Base-by-base conservation (phyloP, 169 alveolate species). In the Plasmodium fragile region DNA sequence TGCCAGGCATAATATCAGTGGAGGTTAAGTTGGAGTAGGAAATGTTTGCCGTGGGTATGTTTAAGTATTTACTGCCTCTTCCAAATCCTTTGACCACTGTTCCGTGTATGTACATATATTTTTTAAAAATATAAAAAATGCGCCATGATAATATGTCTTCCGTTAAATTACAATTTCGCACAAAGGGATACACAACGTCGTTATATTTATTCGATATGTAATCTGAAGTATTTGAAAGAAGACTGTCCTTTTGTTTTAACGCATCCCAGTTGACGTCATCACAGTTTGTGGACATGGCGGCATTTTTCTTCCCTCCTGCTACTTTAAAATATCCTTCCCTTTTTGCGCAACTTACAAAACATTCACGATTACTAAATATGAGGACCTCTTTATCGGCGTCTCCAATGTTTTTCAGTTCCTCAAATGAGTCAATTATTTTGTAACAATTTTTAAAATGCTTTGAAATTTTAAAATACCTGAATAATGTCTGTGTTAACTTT, bases 1-100 rank as follows among this genome's bases (percentile, higher is more conserved):
- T 89, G 18, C 94, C 94, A 36, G 94, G 94, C 90, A 89, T 89
- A 55, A 89, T 89, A 89, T 89, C 94, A 6, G 78, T 85, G 43
- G 72, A 78, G n/a, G 45, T 59, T 69, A 89, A 22, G 28, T 89
- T 80, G 5, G 91, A n/a, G 71, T 78, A 55, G 30, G 41, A 43
- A 78, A 89, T 89, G 55, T 89, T 89, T 1, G 94, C 94, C 52
- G 94, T 89, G 6, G 94, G 94, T 1, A 89, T 41, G 34, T 89
- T 89, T 43, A 89, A 65, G 43, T 89, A 89, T 80, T 89, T 89
- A 78, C 94, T 89, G 16, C 94, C 94, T 41, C 94, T 55, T 11
- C 94, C 94, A 78, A 79, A 89, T 28, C 94, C 94, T 36, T 89
- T 89, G 34, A 89, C 94, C 11, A 89, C 94, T 11, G 80, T 69